phyloP scores from a whole-genome alignment of 2,329 filamentous ascomycete genomes.

The Curvularia hawaiiensis region DNA sequence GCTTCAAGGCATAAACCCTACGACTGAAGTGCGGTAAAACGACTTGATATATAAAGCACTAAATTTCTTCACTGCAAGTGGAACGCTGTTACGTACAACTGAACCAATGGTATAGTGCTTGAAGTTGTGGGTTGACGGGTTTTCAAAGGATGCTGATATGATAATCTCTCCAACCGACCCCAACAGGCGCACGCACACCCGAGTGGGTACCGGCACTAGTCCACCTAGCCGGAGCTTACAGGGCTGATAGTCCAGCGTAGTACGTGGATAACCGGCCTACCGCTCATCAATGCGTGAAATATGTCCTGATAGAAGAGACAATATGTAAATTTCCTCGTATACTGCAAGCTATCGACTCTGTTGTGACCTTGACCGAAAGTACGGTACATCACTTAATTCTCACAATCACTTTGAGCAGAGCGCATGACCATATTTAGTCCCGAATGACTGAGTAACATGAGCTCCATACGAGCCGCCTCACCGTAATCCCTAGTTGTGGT shows the following conservation, averaged over 20 bases:
- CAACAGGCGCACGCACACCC: conserved; percentile 15
- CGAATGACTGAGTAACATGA: conserved; percentile 21
- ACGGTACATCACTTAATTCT: conserved; percentile 21
- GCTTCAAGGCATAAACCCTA: background rate
- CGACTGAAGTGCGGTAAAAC: background rate
- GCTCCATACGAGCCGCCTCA: conserved; percentile 26
- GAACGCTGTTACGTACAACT: conserved; percentile 17
- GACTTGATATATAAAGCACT: background rate
- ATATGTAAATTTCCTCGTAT: conserved; percentile 30
- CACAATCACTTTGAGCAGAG: conserved; percentile 19
- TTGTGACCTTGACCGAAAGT: conserved; percentile 29
- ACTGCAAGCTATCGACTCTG: conserved; percentile 33
- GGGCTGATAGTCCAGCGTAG: conserved; percentile 5
- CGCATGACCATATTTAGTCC: conserved; percentile 29
- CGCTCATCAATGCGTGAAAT: conserved; percentile 32
- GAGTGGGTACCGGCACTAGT: conserved; percentile 5
- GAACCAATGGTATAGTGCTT: conserved; percentile 13
- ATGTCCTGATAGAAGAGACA: conserved; percentile 25
- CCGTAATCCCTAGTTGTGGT: conserved; percentile 35
- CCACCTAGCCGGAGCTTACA: background rate
- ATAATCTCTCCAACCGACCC: conserved; percentile 28
- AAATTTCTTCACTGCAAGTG: background rate
- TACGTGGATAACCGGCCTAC: conserved; percentile 29
- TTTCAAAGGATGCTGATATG: conserved; percentile 14
- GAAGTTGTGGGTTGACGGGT: background rate